Evolutionary conservation across 1,284 basidiomycete species (phyloP).

Genomic region (Pseudozyma pruni): DNA sequence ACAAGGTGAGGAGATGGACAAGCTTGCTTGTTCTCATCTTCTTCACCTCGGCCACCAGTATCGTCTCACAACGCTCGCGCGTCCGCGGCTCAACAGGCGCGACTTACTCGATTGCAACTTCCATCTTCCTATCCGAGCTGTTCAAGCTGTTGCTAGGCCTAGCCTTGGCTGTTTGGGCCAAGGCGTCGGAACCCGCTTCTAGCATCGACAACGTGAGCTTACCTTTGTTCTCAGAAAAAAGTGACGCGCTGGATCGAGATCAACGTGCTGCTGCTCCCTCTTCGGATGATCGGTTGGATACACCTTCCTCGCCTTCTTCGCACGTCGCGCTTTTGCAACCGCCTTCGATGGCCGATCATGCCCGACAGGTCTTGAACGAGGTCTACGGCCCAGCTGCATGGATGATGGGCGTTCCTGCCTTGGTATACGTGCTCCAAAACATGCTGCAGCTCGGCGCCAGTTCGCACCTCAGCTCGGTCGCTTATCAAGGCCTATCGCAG

Average conservation of each 20-base stretch:
- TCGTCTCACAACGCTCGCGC: constrained; percentile 34
- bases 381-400: constrained; percentile 31
- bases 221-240: constrained; percentile 34
- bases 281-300: too few species aligned
- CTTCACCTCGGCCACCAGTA: constrained; percentile 41
- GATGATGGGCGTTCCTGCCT: constrained; percentile 39
- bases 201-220: constrained; percentile 4
- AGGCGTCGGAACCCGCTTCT: background rate
- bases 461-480: constrained; percentile 35
- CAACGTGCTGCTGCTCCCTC: too few species aligned
- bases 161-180: background rate
- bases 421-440: constrained; percentile 41
- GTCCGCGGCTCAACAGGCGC: background rate
- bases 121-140: constrained; percentile 36
- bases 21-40: constrained; percentile 27
- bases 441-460: constrained; percentile 40
- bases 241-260: background rate
- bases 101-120: constrained; percentile 32
- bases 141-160: constrained; percentile 32
- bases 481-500: constrained; percentile 38
- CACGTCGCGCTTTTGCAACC: background rate
- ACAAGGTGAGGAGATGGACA: constrained; percentile 19
- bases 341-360: background rate
- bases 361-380: constrained; percentile 5
- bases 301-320: background rate